phyloP scores from a whole-genome alignment of 495 filamentous ascomycete species.

The Hyaloscypha bicolor region DNA sequence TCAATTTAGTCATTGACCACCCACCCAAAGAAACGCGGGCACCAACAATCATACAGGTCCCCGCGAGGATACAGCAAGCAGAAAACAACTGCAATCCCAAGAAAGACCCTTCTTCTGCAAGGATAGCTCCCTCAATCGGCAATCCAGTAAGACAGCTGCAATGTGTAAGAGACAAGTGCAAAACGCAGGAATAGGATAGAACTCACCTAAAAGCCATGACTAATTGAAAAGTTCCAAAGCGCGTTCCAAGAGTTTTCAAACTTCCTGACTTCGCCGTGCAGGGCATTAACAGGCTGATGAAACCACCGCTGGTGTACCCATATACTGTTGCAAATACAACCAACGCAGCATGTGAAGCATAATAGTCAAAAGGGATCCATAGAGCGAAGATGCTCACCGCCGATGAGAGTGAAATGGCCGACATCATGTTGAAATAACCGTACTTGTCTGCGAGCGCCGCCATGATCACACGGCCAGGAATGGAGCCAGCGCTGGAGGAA shows the following conservation, averaged over 20 bases:
- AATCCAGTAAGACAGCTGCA: constrained; percentile 36
- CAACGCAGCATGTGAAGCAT: constrained; percentile 29
- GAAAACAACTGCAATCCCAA: constrained; percentile 18
- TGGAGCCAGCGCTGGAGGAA: constrained; percentile 26
- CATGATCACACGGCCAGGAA: constrained; percentile 30
- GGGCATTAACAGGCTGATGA: constrained; percentile 38
- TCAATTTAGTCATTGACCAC: too few species aligned
- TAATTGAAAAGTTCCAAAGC: constrained; percentile 38
- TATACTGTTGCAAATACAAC: constrained; percentile 38
- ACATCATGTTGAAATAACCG: constrained; percentile 31
- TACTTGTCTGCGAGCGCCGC: constrained; percentile 24
- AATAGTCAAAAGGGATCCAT: constrained; percentile 30
- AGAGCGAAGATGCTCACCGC: constrained; percentile 37
- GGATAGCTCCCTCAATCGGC: constrained; percentile 37
- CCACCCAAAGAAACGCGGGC: constrained; percentile 2
- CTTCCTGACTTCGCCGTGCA: constrained; percentile 37
- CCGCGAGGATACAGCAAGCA: constrained; percentile 5
- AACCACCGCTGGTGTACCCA: constrained; percentile 41
- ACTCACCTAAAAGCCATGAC: constrained; percentile 34
- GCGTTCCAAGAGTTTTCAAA: constrained; percentile 36
- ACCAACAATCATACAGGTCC: background rate
- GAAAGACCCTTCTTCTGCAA: constrained; percentile 17
- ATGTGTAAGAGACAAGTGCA: constrained; percentile 3
- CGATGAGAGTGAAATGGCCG: constrained; percentile 21
- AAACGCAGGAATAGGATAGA: background rate